Conservation (phyloP, 768 basidiomycete genomes). For the Arthromyces matolae region DNA sequence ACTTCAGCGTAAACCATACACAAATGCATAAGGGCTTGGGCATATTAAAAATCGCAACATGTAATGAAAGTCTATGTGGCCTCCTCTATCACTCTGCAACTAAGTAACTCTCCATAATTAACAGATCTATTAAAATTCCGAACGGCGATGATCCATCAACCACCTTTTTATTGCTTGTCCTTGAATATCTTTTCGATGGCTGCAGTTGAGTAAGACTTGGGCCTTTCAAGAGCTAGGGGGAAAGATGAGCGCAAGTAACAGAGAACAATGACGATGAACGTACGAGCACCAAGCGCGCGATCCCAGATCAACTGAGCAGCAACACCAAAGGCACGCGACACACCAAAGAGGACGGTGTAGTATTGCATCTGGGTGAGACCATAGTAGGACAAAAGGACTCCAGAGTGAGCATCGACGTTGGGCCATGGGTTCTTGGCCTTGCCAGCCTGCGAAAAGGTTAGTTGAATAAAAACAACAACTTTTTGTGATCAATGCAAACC, state of each 20-base stretch:
- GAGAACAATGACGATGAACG: constrained; percentile 27
- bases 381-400: constrained; percentile 82
- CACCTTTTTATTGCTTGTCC: constrained; percentile 36
- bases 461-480: constrained; percentile 1
- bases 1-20: too few species aligned
- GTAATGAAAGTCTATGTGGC: constrained; percentile 2
- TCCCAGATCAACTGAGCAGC: constrained; percentile 91
- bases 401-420: constrained; percentile 97
- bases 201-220: constrained; percentile 85
- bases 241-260: neutral
- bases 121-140: constrained; percentile 2
- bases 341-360: constrained; percentile 97
- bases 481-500: constrained; percentile 29
- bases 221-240: constrained; percentile 72
- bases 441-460: constrained; percentile 52
- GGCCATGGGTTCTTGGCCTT: constrained; percentile 96
- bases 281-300: constrained; percentile 87
- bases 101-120: neutral
- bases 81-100: constrained; percentile 2
- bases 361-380: constrained; percentile 89
- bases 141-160: neutral
- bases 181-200: constrained; percentile 79
- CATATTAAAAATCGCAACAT: neutral
- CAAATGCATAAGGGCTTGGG: too few species aligned
- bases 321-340: constrained; percentile 91